Conservation (phyloP, 352 stramenopile species). For the Phytophthora tubulina region DNA sequence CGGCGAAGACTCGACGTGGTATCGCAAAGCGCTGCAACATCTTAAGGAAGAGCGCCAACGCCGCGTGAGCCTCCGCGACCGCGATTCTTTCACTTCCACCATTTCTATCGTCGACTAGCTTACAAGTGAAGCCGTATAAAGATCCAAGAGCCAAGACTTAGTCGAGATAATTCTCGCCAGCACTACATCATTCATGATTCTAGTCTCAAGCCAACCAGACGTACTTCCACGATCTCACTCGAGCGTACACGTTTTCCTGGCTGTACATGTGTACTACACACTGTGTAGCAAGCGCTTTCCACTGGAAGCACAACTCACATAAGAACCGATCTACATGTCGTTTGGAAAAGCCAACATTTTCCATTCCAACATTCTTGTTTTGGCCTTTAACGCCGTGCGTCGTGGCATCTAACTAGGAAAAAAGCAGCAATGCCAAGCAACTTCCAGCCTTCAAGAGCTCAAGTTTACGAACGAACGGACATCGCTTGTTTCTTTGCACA, state of each 20-base stretch:
- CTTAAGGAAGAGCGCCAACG: constrained; percentile 48
- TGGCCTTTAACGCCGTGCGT: neutral
- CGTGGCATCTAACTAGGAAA: neutral
- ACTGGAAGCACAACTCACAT: constrained; percentile 14
- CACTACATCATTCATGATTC: constrained; percentile 8
- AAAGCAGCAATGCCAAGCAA: neutral
- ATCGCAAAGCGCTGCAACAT: constrained; percentile 42
- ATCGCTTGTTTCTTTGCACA: constrained; percentile 6
- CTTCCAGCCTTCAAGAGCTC: neutral
- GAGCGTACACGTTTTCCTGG: constrained; percentile 19
- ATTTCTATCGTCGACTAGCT: constrained; percentile 40
- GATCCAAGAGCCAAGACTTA: neutral
- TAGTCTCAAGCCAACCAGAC: constrained; percentile 15
- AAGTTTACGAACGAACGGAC: neutral
- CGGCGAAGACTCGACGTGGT: constrained; percentile 36
- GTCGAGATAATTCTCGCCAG: constrained; percentile 11
- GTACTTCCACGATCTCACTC: constrained; percentile 5
- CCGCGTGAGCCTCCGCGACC: constrained; percentile 19
- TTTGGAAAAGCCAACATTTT: constrained; percentile 17
- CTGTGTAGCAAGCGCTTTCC: constrained; percentile 2
- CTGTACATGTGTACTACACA: neutral
- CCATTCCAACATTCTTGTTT: neutral
- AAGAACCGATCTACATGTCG: constrained; percentile 14
- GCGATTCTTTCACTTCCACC: constrained; percentile 48
- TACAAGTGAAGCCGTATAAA: constrained; percentile 1